phyloP scores from a whole-genome alignment of 768 basidiomycete genomes.

The Leccinum truebloodii region DNA sequence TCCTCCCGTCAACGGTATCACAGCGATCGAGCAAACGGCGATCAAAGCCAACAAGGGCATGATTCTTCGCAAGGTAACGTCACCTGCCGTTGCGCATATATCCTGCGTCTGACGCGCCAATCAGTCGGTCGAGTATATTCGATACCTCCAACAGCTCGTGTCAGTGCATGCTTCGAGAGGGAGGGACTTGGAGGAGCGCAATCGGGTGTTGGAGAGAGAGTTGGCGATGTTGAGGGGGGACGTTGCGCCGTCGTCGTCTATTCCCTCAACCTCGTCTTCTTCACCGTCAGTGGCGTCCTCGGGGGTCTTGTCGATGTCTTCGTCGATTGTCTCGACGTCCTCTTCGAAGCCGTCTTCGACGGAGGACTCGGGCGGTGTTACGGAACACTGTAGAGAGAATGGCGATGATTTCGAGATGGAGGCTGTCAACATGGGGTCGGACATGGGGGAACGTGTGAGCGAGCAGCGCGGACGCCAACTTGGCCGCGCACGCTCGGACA shows the following conservation, averaged over 20 bases:
- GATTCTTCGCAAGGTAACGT: slow-evolving; percentile 74
- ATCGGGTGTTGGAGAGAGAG: slow-evolving; percentile 43
- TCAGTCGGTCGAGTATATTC: slow-evolving; percentile 52
- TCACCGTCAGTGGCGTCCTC: slow-evolving; percentile 23
- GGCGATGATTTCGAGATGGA: slow-evolving; percentile 25
- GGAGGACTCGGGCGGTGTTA: background rate
- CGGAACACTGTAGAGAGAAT: slow-evolving; percentile 1
- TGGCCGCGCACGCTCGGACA: slow-evolving; percentile 19
- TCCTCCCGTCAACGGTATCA: slow-evolving; percentile 13
- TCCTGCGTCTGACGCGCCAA: slow-evolving; percentile 1
- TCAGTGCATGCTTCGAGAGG: slow-evolving; percentile 76
- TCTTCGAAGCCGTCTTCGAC: slow-evolving; percentile 15
- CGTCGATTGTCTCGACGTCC: slow-evolving; percentile 4
- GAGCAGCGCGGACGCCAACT: slow-evolving; percentile 22
- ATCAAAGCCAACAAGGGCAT: slow-evolving; percentile 96
- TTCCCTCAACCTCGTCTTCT: slow-evolving; percentile 17
- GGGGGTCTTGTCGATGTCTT: slow-evolving; percentile 20
- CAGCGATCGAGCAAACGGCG: slow-evolving; percentile 37
- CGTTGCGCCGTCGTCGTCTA: slow-evolving; percentile 7
- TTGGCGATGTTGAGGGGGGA: slow-evolving; percentile 27
- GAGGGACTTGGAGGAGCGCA: slow-evolving; percentile 74
- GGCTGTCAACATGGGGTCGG: slow-evolving; percentile 1
- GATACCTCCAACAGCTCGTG: slow-evolving; percentile 86
- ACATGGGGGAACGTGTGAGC: background rate
- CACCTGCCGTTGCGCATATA: background rate